Conservation (phyloP, 306 rosid species). For the Oxytropis ochrocephala region DNA sequence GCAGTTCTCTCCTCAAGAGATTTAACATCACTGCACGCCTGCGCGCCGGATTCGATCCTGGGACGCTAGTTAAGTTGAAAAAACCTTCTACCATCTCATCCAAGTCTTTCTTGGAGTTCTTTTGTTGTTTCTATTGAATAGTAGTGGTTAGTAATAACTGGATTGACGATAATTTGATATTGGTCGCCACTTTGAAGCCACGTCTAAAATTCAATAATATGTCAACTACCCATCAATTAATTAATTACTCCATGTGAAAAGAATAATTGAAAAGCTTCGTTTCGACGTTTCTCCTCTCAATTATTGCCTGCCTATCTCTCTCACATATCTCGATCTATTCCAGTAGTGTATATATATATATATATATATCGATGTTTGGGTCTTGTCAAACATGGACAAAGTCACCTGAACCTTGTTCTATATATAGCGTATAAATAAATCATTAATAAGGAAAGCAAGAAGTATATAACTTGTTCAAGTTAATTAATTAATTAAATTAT, state of each 20-base stretch:
- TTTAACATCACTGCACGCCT: too few relatives aligned
- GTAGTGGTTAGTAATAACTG: not conserved
- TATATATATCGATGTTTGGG: not conserved
- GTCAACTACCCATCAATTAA: not conserved
- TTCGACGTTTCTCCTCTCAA: conserved; percentile 37
- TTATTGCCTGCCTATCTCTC: conserved; percentile 11
- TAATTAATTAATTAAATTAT: too few relatives aligned
- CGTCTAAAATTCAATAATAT: conserved; percentile 19
- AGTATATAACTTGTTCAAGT: not conserved
- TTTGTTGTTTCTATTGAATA: not conserved
- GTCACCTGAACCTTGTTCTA: not conserved
- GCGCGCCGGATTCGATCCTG: too few relatives aligned
- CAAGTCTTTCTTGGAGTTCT: too few relatives aligned
- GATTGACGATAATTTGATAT: not conserved
- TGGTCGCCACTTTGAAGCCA: not conserved
- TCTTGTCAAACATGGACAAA: conserved; percentile 21
- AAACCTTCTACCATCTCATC: too few relatives aligned
- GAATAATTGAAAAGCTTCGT: conserved; percentile 33
- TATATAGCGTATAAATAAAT: not conserved
- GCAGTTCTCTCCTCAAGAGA: too few relatives aligned
- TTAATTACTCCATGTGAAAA: not conserved
- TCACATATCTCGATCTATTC: not conserved
- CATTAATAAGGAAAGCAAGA: not conserved
- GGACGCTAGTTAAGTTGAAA: too few relatives aligned
- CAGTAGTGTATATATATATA: too few relatives aligned